phyloP scores from a whole-genome alignment of 2,329 filamentous ascomycete genomes.

The Fusarium globosum region DNA sequence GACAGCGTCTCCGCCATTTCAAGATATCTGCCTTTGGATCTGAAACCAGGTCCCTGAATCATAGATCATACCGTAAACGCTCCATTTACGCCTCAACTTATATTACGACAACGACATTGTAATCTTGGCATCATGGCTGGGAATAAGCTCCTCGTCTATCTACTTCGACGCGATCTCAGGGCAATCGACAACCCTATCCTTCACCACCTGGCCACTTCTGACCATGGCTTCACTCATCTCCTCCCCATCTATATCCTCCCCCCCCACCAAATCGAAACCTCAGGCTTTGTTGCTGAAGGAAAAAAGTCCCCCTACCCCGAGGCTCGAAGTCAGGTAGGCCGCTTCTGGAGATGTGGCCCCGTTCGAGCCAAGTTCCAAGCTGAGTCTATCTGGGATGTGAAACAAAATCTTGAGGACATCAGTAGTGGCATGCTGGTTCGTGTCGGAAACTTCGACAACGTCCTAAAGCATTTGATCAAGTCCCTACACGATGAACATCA shows the following conservation, averaged over 20 bases:
- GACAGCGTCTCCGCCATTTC: conserved; percentile 1
- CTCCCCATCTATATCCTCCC: conserved; percentile 77
- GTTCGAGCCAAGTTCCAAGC: conserved; percentile 78
- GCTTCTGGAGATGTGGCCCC: conserved; percentile 79
- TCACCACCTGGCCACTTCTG: conserved; percentile 62
- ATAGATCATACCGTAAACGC: neutral
- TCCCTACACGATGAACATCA: conserved; percentile 57
- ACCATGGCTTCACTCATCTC: conserved; percentile 72
- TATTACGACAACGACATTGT: neutral
- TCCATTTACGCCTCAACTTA: neutral
- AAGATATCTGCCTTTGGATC: conserved; percentile 8
- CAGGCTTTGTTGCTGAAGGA: conserved; percentile 72
- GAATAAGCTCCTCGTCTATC: conserved; percentile 72
- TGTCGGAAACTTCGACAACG: conserved; percentile 69
- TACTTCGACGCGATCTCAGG: conserved; percentile 78
- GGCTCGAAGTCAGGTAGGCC: conserved; percentile 71
- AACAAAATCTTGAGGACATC: conserved; percentile 67
- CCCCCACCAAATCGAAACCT: conserved; percentile 77
- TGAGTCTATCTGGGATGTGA: conserved; percentile 79
- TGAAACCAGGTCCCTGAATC: neutral
- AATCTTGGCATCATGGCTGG: conserved; percentile 45
- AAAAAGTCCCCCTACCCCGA: conserved; percentile 73
- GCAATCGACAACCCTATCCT: conserved; percentile 80
- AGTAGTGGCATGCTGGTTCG: conserved; percentile 72
- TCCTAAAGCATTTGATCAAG: conserved; percentile 68